A percentile compares a stretch with the other conserved stretches of the same genome.
Evolutionary conservation across 345 rosid genomes (phyloP).

Genomic region (Lepidium aucheri): DNA sequence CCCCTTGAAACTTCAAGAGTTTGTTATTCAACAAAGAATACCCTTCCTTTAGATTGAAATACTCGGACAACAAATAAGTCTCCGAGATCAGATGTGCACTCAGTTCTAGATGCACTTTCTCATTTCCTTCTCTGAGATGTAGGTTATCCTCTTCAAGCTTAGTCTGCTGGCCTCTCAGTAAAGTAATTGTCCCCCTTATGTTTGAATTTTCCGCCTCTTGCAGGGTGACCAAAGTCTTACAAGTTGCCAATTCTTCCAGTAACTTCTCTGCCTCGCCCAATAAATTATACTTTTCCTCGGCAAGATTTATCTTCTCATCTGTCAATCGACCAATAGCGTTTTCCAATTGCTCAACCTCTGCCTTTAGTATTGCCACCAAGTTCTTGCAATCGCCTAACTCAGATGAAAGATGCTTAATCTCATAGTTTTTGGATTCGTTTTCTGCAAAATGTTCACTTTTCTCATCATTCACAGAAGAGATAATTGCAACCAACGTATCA

Average conservation of each 20-base stretch:
- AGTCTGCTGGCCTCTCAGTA: constrained; percentile 32
- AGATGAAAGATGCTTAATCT: constrained; percentile 44
- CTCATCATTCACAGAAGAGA: constrained; percentile 46
- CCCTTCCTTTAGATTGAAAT: constrained; percentile 36
- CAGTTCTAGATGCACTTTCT: constrained; percentile 35
- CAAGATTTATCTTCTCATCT: constrained; percentile 43
- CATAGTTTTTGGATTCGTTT: constrained; percentile 29
- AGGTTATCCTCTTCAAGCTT: constrained; percentile 49
- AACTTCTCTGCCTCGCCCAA: constrained; percentile 47
- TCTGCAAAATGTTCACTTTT: constrained; percentile 41
- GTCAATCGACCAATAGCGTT: constrained; percentile 33
- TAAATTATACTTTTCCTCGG: constrained; percentile 33
- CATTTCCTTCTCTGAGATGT: constrained; percentile 34
- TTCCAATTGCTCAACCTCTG: constrained; percentile 52
- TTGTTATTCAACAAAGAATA: constrained; percentile 36
- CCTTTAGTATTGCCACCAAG: constrained; percentile 32
- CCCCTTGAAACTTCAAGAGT: constrained; percentile 49
- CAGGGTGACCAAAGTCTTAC: constrained; percentile 41
- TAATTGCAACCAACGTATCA: constrained; percentile 36
- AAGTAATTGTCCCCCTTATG: constrained; percentile 32
- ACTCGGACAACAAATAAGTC: constrained; percentile 44
- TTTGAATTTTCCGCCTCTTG: constrained; percentile 44
- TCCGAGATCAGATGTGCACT: constrained; percentile 40
- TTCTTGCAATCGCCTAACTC: constrained; percentile 46
- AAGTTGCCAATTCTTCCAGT: constrained; percentile 44